These are phyloP conservation scores for Ehretia macrophylla DNA, from an alignment of 257 asterid species.

Conservation along the genomic window DNA sequence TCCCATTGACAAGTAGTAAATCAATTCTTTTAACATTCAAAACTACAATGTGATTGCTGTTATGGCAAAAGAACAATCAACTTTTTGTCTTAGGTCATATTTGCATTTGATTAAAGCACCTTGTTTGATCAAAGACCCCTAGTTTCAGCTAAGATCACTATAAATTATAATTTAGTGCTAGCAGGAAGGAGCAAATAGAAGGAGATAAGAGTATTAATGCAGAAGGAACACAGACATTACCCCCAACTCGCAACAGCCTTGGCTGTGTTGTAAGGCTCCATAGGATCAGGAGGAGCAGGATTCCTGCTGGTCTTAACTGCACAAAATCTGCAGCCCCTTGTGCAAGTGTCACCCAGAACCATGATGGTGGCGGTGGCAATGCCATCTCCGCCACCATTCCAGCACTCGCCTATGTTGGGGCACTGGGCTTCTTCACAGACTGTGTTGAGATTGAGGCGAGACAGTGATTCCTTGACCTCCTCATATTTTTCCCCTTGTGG, in stretches of 20 bases:
- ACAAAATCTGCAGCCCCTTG: conserved; percentile 93
- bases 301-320: conserved; percentile 93
- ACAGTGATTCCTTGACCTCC: conserved; percentile 77
- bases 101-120: too few relatives aligned
- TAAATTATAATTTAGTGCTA: too few relatives aligned
- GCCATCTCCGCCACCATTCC: conserved; percentile 99
- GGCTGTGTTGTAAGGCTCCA: conserved; percentile 94
- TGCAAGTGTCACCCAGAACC: conserved; percentile 95
- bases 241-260: conserved; percentile 96
- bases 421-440: conserved; percentile 99
- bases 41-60: too few relatives aligned
- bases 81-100: too few relatives aligned
- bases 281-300: conserved; percentile 93
- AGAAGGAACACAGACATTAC: conserved; percentile 27
- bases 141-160: neutral
- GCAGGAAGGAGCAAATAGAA: neutral
- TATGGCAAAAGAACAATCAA: too few relatives aligned
- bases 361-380: conserved; percentile 94
- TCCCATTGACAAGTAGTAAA: too few relatives aligned
- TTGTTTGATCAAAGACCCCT: neutral
- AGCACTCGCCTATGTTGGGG: conserved; percentile 95
- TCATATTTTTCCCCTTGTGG: conserved; percentile 92
- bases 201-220: neutral
- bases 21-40: too few relatives aligned
- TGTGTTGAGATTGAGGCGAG: conserved; percentile 75